phyloP scores from a whole-genome alignment of 768 basidiomycete genomes.

The Kwoniella dejecticola region DNA sequence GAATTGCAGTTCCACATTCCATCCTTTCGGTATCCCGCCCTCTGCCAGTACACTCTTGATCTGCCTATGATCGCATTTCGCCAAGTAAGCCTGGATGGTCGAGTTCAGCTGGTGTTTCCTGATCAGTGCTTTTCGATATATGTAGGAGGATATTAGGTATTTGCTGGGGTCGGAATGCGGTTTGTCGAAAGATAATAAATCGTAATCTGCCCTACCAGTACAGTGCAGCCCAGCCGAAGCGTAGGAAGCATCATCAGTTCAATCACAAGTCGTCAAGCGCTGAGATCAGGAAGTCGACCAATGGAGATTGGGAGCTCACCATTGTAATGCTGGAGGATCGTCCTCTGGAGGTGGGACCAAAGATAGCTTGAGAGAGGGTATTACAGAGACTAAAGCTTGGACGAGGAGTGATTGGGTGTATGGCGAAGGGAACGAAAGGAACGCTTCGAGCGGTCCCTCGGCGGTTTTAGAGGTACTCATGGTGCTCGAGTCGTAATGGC shows the following conservation, averaged over 20 bases:
- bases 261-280: neutral
- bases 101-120: slow-evolving; percentile 88
- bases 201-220: slow-evolving; percentile 81
- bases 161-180: slow-evolving; percentile 61
- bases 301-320: slow-evolving; percentile 26
- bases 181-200: slow-evolving; percentile 75
- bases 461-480: neutral
- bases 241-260: too few species aligned
- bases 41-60: slow-evolving; percentile 62
- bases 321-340: slow-evolving; percentile 43
- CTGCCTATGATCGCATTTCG: slow-evolving; percentile 60
- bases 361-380: slow-evolving; percentile 48
- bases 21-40: slow-evolving; percentile 69
- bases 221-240: too few species aligned
- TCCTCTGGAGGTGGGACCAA: slow-evolving; percentile 48
- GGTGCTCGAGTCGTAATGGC: too few species aligned
- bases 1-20: slow-evolving; percentile 81
- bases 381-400: slow-evolving; percentile 56
- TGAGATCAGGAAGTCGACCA: neutral
- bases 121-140: slow-evolving; percentile 88
- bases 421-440: slow-evolving; percentile 65
- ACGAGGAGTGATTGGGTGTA: slow-evolving; percentile 62
- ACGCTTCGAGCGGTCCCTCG: slow-evolving; percentile 48
- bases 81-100: slow-evolving; percentile 69
- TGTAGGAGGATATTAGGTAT: slow-evolving; percentile 74